Percentiles rank a stretch among this genome's conserved stretches.
phyloP scores from a whole-genome alignment of 148 eudicot genomes.

The Agrostemma githago region DNA sequence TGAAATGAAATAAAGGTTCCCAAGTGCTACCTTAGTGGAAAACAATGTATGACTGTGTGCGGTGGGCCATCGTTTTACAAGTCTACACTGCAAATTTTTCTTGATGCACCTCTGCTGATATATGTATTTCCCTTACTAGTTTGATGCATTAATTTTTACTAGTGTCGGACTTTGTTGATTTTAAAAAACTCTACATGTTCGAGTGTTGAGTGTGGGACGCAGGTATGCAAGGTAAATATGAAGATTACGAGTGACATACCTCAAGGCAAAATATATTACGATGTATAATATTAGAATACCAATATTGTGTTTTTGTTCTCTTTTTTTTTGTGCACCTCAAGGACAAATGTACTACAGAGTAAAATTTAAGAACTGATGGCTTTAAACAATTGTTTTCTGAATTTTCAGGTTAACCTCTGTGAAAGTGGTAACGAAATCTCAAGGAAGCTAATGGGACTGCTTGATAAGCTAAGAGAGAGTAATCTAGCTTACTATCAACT shows the following conservation, averaged over 20 bases:
- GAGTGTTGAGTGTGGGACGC: not conserved
- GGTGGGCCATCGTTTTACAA: not conserved
- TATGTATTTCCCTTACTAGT: not conserved
- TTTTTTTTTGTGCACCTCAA: not conserved
- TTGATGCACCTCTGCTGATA: not conserved
- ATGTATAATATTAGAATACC: too few relatives aligned
- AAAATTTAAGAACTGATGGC: conserved; percentile 4
- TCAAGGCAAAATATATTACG: not conserved
- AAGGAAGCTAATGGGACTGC: conserved; percentile 56
- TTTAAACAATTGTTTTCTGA: conserved; percentile 7
- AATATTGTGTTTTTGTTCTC: not conserved
- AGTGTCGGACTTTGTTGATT: not conserved
- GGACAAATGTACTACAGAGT: not conserved
- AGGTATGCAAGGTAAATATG: not conserved
- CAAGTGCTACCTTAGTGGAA: not conserved
- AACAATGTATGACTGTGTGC: too few relatives aligned
- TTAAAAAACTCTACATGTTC: too few relatives aligned
- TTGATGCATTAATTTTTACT: not conserved
- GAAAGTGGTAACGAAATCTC: conserved; percentile 67
- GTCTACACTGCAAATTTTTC: not conserved
- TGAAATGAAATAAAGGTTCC: too few relatives aligned
- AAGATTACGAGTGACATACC: not conserved
- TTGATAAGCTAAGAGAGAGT: conserved; percentile 52
- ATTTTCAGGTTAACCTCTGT: conserved; percentile 47
- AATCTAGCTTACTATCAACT: conserved; percentile 74